Conservation (phyloP, 208 protist species). For the Wallacemonas collosoma region DNA sequence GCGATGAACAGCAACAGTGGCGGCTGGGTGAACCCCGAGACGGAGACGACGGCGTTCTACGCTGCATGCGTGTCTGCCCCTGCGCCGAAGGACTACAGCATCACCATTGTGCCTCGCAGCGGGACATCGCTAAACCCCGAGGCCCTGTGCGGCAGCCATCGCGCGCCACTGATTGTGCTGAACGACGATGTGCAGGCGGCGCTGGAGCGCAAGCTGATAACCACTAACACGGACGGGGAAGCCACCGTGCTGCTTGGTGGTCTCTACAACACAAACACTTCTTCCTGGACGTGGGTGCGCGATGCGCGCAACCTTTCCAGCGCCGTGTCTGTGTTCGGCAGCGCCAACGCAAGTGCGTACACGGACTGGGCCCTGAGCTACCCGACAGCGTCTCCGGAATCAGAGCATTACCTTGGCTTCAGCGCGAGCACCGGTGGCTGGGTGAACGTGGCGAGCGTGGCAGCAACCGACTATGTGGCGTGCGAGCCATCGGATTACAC, state of each 20-base stretch:
- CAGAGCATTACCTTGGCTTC: conserved; percentile 6
- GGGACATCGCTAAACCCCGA: not conserved
- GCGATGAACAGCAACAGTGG: not conserved
- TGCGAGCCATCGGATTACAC: not conserved
- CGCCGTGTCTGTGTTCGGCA: not conserved
- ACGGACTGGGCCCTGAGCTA: conserved; percentile 4
- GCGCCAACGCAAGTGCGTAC: conserved; percentile 1
- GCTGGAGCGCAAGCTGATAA: too few relatives aligned
- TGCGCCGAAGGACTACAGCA: not conserved
- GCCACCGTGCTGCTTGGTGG: conserved; percentile 14
- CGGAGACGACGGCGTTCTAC: not conserved
- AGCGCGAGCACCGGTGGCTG: conserved; percentile 10
- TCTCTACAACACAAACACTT: not conserved
- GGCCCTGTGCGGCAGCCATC: not conserved
- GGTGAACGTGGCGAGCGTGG: conserved; percentile 11
- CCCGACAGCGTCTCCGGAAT: not conserved
- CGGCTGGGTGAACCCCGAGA: conserved; percentile 11
- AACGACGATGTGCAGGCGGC: conserved; percentile 11
- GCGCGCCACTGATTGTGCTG: conserved; percentile 8
- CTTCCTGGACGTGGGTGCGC: conserved; percentile 3
- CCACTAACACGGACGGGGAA: too few relatives aligned
- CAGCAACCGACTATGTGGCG: too few relatives aligned
- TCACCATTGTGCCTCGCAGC: not conserved
- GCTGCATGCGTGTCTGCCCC: not conserved
- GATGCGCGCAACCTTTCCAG: conserved; percentile 3